Evolutionary conservation across 2,329 filamentous ascomycete species (phyloP), one percentile per base, ranked within the genome.

Genomic region (Talaromyces verruculosus): DNA sequence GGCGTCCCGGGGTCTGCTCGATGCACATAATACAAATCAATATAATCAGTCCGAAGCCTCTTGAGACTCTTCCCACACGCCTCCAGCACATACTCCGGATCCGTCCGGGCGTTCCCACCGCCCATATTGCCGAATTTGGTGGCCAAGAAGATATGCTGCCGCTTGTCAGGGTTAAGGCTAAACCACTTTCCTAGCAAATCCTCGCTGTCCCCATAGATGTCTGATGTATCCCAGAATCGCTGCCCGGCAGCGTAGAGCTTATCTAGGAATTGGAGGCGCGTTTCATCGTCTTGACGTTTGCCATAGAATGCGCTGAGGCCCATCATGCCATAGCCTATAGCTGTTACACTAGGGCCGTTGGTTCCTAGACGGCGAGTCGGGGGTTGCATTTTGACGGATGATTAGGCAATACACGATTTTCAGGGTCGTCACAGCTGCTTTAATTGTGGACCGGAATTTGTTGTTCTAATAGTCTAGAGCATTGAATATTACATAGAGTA

Each of bases 21-120:
- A 68, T 84, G 82, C 53, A 77, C 69, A 68, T 84, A 83, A 67
- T 80, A 82, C 1, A 84, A 70, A 66, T 84, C 82, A 28, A 86
- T 82, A 0, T 67, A 74, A 1, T 79, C 74, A 2, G 81, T 67
- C 3, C 79, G 78, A 0, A 85, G 71, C 1, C 77, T 72, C 65
- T 72, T 70, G 45, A 84, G 71, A 37, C 77, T 81, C 64, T 74
- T 74, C 7, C 78, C 77, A 49, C 80, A 81, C 2, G 79, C 76
- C 58, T 59, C 35, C 5, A 43, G 19, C 11, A 41, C 35, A 43
- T 59, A 59, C 5, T 30, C 57, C 11, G 57, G 35, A 41, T 41
- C 35, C 19, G 35, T 59, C 2, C 37, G 35, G 13, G 37, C 37
- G 10, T n/a, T 43, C 6, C 57, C 57, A 28, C n/a, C 57, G 11